A percentile compares a stretch with the other conserved stretches of the same genome.
Evolutionary conservation across 257 asterid genomes (phyloP).

Genomic region (Solanum medicagineum): DNA sequence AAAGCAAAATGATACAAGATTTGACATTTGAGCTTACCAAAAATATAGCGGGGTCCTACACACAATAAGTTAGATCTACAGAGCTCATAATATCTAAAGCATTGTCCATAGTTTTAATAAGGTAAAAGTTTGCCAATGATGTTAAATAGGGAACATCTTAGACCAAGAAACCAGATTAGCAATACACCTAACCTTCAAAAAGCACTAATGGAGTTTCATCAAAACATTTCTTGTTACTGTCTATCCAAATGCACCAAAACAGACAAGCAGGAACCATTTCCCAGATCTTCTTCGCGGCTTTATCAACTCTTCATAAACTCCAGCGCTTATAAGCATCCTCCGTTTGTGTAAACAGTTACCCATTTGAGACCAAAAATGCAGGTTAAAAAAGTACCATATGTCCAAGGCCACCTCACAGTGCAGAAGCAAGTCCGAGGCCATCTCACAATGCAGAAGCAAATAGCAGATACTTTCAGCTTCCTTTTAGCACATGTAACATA

Average conservation of each 20-base stretch:
- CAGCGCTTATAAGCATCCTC: background rate
- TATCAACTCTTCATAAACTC: background rate
- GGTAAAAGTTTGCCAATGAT: background rate
- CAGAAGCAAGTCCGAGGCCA: background rate
- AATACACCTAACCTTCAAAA: background rate
- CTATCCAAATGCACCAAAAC: background rate
- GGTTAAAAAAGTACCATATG: background rate
- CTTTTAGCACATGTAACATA: background rate
- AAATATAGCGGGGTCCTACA: background rate
- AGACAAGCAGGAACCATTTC: background rate
- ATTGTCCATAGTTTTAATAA: background rate
- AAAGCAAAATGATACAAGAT: background rate
- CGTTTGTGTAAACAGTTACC: background rate
- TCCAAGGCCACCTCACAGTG: background rate
- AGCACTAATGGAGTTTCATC: background rate
- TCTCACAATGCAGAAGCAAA: background rate
- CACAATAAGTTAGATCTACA: background rate
- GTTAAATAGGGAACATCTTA: background rate
- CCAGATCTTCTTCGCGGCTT: background rate
- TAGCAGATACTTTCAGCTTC: background rate
- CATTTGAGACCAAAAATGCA: background rate
- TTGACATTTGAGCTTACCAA: background rate
- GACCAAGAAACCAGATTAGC: background rate
- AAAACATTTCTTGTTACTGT: background rate
- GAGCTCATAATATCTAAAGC: background rate